Evolutionary conservation across 345 rosid genomes (phyloP), one percentile per base, ranked within the genome.

Genomic region (Populus davidiana): DNA sequence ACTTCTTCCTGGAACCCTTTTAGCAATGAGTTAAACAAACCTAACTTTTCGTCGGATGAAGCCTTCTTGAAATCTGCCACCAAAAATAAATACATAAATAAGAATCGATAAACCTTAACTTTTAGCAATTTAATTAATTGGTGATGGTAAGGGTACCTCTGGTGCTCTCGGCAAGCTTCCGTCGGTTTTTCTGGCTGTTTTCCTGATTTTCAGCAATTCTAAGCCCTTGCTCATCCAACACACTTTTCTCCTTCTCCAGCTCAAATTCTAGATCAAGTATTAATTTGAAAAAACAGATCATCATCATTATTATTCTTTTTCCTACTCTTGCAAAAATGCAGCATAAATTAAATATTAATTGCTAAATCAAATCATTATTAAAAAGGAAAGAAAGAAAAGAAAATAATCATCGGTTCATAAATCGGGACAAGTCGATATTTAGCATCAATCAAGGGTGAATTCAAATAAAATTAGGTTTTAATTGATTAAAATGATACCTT

Each of bases 1-100:
- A 96, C 98, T 91, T 96, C 99, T 89, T 96, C 99, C 85, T 94
- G 99, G 83, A 92, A 96, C 66, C 95, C 93, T 89, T 91, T 96
- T 20, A 96, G 98, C 80, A 96, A 88, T 64, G 99, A 87, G 82
- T 88, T 93, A 85, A 96, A 96, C 89, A 91, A 82, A 77, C 88
- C 84, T 83, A 92, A 87, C 86, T 93, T 94, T 47, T 93, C 92
- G 78, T 96, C 97, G 0, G 91, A 64, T 11, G 98, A 88, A 81
- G 99, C 99, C 91, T 91, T 96, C 87, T 96, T 96, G 87, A 96
- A 94, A 88, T 92, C 99, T 96, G 80, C 31, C 23, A 65, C 18
- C 14, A 27, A 67, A 35, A 75, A 77, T 27, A 77, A 36, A 69
- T 63, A 36, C 12, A 59, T 33, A 12, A 29, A 31, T 33, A 33